Base-by-base conservation (phyloP, 495 filamentous ascomycete species). In the Trichoderma asperelloides region DNA sequence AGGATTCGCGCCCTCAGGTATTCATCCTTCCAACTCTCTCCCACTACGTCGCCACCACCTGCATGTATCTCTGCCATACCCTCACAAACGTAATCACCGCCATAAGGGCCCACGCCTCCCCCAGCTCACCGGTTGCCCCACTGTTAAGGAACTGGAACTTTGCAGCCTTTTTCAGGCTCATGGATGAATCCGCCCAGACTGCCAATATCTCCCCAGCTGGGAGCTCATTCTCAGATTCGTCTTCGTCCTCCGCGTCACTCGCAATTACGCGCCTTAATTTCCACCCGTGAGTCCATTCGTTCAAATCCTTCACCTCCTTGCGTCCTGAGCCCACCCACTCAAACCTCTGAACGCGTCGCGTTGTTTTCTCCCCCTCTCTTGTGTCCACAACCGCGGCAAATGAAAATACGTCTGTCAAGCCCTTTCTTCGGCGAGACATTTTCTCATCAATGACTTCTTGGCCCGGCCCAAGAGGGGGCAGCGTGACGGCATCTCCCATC, bases 31-130 rank as follows among this genome's bases (percentile, higher is more conserved):
- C n/a, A n/a, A n/a, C n/a, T n/a, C n/a, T n/a, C n/a, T n/a, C n/a
- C n/a, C n/a, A 12, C 21, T 23, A 51, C 47, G 30, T 8, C 8
- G 18, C 13, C 4, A 16, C 25, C 25, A 30, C 25, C 55, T 60
- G 55, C 55, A 60, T 60, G 55, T 18, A 60, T 30, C 55, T 60
- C 55, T 60, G 55, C 55, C 55, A 60, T 60, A 60, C 55, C 55
- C 55, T 60, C 25, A 60, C 55, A 30, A 60, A 60, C 11, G 55
- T 28, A 3, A 60, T 21, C 23, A 60, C 25, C 25, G 55, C 55
- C 55, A 60, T 60, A 3, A 60, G 27, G 11, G 55, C 55, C 55
- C 55, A 60, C 27, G 55, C 55, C 25, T 60, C 55, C 23, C 55
- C 55, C 23, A 60, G 55, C 55, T 60, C 55, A 30, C 55, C 55